Percentiles rank a stretch among this genome's conserved stretches.
Conservation (phyloP, 179 eudicot genomes). For the Spergularia azorica region DNA sequence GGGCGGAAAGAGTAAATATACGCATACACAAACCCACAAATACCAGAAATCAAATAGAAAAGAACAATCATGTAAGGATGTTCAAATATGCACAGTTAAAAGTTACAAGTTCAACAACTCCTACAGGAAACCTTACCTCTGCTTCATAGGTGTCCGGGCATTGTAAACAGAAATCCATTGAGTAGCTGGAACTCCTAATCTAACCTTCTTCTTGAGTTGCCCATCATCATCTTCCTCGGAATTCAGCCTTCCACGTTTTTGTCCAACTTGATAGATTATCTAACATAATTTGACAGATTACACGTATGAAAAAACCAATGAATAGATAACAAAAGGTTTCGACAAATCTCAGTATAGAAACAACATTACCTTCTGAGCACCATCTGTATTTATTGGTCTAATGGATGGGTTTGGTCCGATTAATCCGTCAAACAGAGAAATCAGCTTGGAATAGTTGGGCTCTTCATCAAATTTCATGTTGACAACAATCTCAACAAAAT, state of each 20-base stretch:
- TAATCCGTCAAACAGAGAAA: constrained; percentile 77
- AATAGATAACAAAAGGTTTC: neutral
- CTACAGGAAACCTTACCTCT: constrained; percentile 45
- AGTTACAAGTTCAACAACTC: neutral
- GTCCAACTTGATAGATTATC: constrained; percentile 78
- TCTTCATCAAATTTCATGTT: constrained; percentile 95
- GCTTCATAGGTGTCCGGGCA: constrained; percentile 88
- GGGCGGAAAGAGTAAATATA: neutral
- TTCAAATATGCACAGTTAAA: neutral
- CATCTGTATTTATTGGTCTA: constrained; percentile 85
- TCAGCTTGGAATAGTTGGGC: constrained; percentile 82
- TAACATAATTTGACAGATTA: constrained; percentile 15
- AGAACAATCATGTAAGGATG: no score
- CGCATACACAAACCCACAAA: neutral
- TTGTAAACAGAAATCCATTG: constrained; percentile 88
- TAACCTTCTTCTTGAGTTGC: constrained; percentile 70
- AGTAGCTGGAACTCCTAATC: constrained; percentile 81
- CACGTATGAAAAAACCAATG: neutral
- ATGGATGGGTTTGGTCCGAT: constrained; percentile 75
- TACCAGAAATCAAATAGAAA: neutral
- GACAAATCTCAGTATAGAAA: neutral
- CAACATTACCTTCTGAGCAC: constrained; percentile 77
- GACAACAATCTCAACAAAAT: constrained; percentile 71
- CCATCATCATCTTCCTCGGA: constrained; percentile 74
- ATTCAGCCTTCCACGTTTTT: constrained; percentile 72